Percentiles rank a stretch among this genome's conserved stretches.
phyloP scores from a whole-genome alignment of 176 grass and related monocot species.

The Bromus sterilis region DNA sequence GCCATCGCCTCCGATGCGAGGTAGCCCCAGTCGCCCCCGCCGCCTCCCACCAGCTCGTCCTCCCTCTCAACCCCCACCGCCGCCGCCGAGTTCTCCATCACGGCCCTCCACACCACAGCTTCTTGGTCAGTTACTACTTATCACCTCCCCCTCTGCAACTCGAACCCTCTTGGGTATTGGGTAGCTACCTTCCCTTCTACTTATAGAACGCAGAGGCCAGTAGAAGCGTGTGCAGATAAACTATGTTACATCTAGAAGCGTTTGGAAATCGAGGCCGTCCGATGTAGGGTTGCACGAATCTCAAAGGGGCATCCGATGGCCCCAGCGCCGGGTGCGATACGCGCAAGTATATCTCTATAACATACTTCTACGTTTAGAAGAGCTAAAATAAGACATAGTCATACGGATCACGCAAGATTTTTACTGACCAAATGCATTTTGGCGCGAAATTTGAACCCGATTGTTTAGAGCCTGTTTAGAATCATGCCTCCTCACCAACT shows the following conservation, averaged over 20 bases:
- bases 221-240: neutral
- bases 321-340: too few species aligned
- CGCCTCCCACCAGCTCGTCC: slow-evolving; percentile 30
- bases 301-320: neutral
- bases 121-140: neutral
- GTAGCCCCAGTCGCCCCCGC: slow-evolving; percentile 41
- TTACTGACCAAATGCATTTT: neutral
- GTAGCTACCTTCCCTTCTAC: neutral
- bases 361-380: neutral
- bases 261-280: neutral
- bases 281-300: neutral
- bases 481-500: neutral
- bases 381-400: neutral
- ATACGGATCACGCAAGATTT: neutral
- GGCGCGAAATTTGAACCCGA: neutral
- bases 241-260: neutral
- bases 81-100: slow-evolving; percentile 32
- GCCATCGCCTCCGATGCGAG: slow-evolving; percentile 26
- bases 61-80: slow-evolving; percentile 7
- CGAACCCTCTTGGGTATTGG: neutral
- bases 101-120: neutral
- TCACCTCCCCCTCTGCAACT: neutral
- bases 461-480: neutral
- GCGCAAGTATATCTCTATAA: neutral
- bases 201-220: slow-evolving; percentile 3